Evolutionary conservation across 2,329 filamentous ascomycete genomes (phyloP).

Genomic region (Fusarium sp.): DNA sequence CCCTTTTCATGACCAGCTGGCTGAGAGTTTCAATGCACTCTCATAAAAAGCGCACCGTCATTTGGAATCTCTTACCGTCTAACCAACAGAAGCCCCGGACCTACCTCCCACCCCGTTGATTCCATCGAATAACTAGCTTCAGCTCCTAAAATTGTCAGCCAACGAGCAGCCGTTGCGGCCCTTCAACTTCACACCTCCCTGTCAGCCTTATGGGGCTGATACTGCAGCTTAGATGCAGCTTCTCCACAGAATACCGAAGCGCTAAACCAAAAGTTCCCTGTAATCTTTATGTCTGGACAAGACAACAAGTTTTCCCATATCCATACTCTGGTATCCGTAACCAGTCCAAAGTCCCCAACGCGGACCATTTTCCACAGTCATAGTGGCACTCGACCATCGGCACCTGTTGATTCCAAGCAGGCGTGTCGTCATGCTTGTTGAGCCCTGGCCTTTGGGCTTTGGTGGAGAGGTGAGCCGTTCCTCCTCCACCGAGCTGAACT

Average conservation of each 20-base stretch:
- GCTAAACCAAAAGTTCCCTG: constrained; percentile 42
- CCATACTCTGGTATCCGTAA: constrained; percentile 8
- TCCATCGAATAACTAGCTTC: constrained; percentile 14
- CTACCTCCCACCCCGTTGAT: constrained; percentile 3
- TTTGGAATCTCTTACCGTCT: constrained; percentile 18
- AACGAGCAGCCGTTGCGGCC: constrained; percentile 28
- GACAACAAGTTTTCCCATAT: constrained; percentile 22
- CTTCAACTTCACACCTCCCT: constrained; percentile 30
- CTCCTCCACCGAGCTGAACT: constrained; percentile 32
- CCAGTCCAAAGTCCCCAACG: constrained; percentile 19
- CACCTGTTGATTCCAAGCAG: constrained; percentile 24
- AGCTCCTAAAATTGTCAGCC: constrained; percentile 27
- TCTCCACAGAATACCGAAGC: constrained; percentile 42
- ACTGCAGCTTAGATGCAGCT: constrained; percentile 25
- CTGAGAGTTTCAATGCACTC: constrained; percentile 5
- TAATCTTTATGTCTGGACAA: constrained; percentile 4
- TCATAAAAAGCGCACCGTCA: not conserved
- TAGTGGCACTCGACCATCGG: constrained; percentile 13
- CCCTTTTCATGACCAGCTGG: constrained; percentile 1
- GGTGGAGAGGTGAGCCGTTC: constrained; percentile 46
- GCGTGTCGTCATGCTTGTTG: constrained; percentile 30
- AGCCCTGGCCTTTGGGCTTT: constrained; percentile 35
- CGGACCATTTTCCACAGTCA: constrained; percentile 9
- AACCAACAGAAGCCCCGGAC: constrained; percentile 13
- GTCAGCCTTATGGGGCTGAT: constrained; percentile 50